Conservation (phyloP, 2,329 filamentous ascomycete genomes). For the Ophiostoma perfectum region DNA sequence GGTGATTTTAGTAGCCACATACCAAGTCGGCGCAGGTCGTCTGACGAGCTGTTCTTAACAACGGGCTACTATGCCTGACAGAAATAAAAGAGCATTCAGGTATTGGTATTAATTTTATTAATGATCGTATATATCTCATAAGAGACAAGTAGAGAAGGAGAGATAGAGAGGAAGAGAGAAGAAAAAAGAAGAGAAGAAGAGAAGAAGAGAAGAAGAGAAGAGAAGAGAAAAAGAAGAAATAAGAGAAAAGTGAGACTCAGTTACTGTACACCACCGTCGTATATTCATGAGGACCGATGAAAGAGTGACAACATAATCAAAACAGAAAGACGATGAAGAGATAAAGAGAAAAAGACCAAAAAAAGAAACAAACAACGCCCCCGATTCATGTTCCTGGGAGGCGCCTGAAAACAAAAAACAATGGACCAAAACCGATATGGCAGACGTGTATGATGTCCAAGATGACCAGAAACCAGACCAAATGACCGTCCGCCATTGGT, state of each 20-base stretch:
- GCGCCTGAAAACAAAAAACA: neutral
- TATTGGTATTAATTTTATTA: conserved; percentile 15
- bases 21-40: conserved; percentile 30
- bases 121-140: neutral
- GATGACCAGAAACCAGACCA: neutral
- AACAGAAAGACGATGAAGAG: neutral
- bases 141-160: neutral
- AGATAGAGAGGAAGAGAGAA: too few relatives aligned
- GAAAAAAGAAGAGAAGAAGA: neutral
- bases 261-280: conserved; percentile 10
- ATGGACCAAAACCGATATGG: neutral
- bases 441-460: too few relatives aligned
- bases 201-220: too few relatives aligned
- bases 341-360: neutral
- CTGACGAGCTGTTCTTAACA: conserved; percentile 39
- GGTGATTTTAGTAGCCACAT: neutral
- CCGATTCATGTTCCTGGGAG: conserved; percentile 2
- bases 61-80: neutral
- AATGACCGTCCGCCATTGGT: neutral
- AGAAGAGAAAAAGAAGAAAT: neutral
- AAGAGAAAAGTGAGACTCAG: neutral
- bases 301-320: neutral
- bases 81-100: neutral
- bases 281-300: conserved; percentile 10
- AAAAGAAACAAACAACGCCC: neutral